phyloP scores from a whole-genome alignment of 116 monocot species.

The Cymodocea nodosa region DNA sequence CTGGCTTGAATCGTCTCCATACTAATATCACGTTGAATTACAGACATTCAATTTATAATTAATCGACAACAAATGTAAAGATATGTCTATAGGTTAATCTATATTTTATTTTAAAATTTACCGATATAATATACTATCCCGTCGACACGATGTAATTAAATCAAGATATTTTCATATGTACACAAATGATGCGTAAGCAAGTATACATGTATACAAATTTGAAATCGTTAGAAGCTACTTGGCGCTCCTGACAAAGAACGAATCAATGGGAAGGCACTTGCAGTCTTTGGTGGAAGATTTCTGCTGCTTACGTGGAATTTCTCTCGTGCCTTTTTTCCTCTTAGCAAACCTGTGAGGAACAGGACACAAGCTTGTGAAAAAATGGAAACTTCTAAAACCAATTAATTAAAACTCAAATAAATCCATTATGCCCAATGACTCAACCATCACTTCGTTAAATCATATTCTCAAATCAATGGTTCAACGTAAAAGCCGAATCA shows the following conservation, averaged over 20 bases:
- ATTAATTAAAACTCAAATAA: background rate
- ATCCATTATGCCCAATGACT: too few relatives aligned
- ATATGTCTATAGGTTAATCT: too few relatives aligned
- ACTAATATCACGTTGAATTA: too few relatives aligned
- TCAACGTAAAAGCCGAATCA: too few relatives aligned
- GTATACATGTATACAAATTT: background rate
- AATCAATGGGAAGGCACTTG: slow-evolving; percentile 61
- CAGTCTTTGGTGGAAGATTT: slow-evolving; percentile 30
- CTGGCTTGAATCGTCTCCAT: too few relatives aligned
- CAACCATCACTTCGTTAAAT: too few relatives aligned
- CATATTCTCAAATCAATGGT: too few relatives aligned
- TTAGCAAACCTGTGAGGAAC: slow-evolving; percentile 11
- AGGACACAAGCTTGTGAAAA: background rate
- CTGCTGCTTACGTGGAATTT: slow-evolving; percentile 34
- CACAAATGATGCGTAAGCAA: background rate
- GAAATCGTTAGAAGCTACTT: background rate
- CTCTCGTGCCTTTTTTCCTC: background rate
- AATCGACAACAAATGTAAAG: too few relatives aligned
- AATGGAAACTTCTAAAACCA: background rate
- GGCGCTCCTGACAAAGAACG: slow-evolving; percentile 28
- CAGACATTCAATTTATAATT: too few relatives aligned
- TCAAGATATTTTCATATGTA: background rate
- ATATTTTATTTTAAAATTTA: too few relatives aligned
- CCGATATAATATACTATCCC: too few relatives aligned
- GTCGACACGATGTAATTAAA: background rate